Conservation (phyloP, 345 rosid genomes). For the Alliaria petiolata region DNA sequence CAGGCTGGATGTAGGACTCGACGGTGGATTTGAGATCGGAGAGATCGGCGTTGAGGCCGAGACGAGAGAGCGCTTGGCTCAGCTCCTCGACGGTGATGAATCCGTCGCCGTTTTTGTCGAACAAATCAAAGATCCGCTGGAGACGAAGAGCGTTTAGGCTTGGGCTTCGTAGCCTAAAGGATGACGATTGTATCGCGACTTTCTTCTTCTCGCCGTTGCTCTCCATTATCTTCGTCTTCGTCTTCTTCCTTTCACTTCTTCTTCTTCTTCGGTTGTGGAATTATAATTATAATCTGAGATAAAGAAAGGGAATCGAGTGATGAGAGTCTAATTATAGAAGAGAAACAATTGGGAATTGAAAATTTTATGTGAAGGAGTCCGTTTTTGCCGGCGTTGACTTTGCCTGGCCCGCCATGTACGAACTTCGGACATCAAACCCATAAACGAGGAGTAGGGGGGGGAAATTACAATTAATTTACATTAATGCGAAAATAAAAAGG, state of each 20-base stretch:
- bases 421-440: not conserved
- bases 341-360: slow-evolving; percentile 1
- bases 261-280: slow-evolving; percentile 8
- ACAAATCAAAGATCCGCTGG: slow-evolving; percentile 68
- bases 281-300: not conserved
- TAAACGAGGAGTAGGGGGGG: not conserved
- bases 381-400: slow-evolving; percentile 30
- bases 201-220: not conserved
- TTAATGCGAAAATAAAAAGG: not conserved
- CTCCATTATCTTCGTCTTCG: slow-evolving; percentile 13
- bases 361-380: not conserved
- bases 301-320: not conserved
- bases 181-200: slow-evolving; percentile 27
- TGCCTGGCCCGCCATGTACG: slow-evolving; percentile 31
- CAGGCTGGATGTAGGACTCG: slow-evolving; percentile 48
- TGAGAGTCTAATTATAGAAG: slow-evolving; percentile 25
- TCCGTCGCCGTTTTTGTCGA: slow-evolving; percentile 79
- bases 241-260: not conserved
- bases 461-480: not conserved
- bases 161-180: slow-evolving; percentile 55
- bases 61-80: slow-evolving; percentile 53
- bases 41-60: slow-evolving; percentile 62
- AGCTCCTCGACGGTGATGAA: slow-evolving; percentile 64
- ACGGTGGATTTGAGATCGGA: slow-evolving; percentile 57
- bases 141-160: slow-evolving; percentile 71